phyloP scores from a whole-genome alignment of 31 red algal species.

The Odonthalia washingtoniensis region DNA sequence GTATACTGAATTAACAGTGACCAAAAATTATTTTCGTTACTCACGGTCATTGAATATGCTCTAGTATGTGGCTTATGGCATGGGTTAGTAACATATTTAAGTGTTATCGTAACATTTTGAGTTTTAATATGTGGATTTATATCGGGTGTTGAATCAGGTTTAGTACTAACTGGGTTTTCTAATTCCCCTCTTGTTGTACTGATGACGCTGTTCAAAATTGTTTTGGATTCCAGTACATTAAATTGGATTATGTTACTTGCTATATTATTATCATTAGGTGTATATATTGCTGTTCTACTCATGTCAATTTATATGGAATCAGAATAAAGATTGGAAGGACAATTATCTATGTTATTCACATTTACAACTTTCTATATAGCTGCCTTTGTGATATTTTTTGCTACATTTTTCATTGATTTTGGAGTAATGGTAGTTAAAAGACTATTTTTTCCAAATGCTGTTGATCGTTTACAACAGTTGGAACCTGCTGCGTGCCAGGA shows the following conservation, averaged over 20 bases:
- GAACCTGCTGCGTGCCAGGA: conserved; percentile 42
- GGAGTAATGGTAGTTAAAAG: conserved; percentile 55
- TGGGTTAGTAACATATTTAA: conserved; percentile 74
- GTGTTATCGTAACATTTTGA: conserved; percentile 61
- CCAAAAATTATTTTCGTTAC: conserved; percentile 68
- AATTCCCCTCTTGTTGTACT: conserved; percentile 67
- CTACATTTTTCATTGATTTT: conserved; percentile 76
- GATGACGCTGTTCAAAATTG: conserved; percentile 79
- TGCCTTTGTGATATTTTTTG: conserved; percentile 70
- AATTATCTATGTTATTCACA: conserved; percentile 59
- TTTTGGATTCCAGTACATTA: conserved; percentile 66
- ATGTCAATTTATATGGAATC: conserved; percentile 49
- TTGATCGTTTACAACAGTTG: conserved; percentile 53
- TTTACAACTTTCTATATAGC: conserved; percentile 61
- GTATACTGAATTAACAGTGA: conserved; percentile 76
- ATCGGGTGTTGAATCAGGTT: conserved; percentile 61
- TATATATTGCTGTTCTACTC: conserved; percentile 62
- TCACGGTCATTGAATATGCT: conserved; percentile 74
- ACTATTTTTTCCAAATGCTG: conserved; percentile 67
- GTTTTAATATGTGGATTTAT: conserved; percentile 58
- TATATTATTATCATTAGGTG: conserved; percentile 51
- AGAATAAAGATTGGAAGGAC: conserved; percentile 73
- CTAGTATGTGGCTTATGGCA: conserved; percentile 85
- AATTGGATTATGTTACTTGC: conserved; percentile 79
- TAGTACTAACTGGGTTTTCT: conserved; percentile 64